Evolutionary conservation across 352 stramenopile genomes (phyloP).

Genomic region (Globisporangium recalcitrans): DNA sequence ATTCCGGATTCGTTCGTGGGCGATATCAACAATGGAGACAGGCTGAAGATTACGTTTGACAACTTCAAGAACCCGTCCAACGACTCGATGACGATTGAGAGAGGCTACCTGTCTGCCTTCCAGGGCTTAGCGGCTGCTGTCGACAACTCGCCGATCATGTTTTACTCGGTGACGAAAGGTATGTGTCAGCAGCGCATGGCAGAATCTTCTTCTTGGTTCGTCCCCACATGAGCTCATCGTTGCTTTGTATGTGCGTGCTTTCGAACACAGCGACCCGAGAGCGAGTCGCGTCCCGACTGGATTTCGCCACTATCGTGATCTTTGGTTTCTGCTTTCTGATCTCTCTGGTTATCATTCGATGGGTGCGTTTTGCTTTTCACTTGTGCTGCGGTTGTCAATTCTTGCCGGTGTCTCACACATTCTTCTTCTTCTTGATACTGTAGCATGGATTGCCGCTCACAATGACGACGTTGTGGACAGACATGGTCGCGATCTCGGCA

Average conservation of each 20-base stretch:
- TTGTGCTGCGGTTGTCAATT: not conserved
- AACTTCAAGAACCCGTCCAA: conserved; percentile 65
- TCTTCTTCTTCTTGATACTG: conserved; percentile 1
- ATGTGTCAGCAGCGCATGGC: not conserved
- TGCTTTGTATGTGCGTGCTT: not conserved
- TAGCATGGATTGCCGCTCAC: conserved; percentile 76
- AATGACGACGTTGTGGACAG: conserved; percentile 79
- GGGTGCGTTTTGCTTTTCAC: conserved; percentile 24
- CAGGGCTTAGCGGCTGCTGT: conserved; percentile 49
- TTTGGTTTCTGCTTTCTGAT: conserved; percentile 79
- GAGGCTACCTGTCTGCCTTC: conserved; percentile 67
- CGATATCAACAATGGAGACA: conserved; percentile 74
- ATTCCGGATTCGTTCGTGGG: conserved; percentile 51
- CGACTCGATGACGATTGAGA: conserved; percentile 51
- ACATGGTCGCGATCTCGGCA: conserved; percentile 78
- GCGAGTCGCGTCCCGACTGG: conserved; percentile 52
- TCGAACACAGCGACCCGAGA: conserved; percentile 29
- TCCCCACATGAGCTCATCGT: not conserved
- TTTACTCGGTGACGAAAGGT: conserved; percentile 36
- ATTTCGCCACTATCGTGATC: conserved; percentile 64
- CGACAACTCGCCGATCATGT: conserved; percentile 50
- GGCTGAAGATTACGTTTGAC: conserved; percentile 53
- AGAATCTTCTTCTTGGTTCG: not conserved
- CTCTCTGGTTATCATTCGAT: conserved; percentile 80
- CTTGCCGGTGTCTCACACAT: not conserved